These are phyloP conservation scores for Penicillium bialowiezense DNA, from an alignment of 495 filamentous ascomycete genomes.

Conservation along the genomic window DNA sequence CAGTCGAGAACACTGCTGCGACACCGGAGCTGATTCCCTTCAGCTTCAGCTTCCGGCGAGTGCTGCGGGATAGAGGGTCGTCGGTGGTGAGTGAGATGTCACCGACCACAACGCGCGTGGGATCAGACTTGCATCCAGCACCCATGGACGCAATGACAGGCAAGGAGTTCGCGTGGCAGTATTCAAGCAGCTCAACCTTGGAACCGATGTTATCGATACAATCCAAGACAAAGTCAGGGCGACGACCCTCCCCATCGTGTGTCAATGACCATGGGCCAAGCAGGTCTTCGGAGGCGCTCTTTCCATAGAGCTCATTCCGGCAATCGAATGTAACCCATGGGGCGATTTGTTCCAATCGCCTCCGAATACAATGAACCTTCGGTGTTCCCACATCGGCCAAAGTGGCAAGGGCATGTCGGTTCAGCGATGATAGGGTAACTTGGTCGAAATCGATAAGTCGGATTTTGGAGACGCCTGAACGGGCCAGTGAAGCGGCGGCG, in stretches of 20 bases:
- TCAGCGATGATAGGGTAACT: slow-evolving; percentile 88
- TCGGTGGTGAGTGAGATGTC: slow-evolving; percentile 89
- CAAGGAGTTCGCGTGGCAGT: slow-evolving; percentile 72
- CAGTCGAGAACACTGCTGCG: slow-evolving; percentile 87
- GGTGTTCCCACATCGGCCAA: slow-evolving; percentile 92
- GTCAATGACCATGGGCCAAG: slow-evolving; percentile 56
- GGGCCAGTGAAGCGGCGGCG: slow-evolving; percentile 77
- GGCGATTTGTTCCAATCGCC: slow-evolving; percentile 74
- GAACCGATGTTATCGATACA: slow-evolving; percentile 98
- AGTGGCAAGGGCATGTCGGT: slow-evolving; percentile 91
- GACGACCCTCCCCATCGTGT: slow-evolving; percentile 52
- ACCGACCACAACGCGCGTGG: slow-evolving; percentile 84
- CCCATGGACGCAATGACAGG: slow-evolving; percentile 94
- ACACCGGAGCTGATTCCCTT: slow-evolving; percentile 81
- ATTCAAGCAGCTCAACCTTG: slow-evolving; percentile 87
- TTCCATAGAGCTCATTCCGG: slow-evolving; percentile 78
- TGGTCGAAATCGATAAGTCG: slow-evolving; percentile 98
- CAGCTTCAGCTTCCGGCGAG: slow-evolving; percentile 73
- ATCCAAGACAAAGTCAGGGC: slow-evolving; percentile 86
- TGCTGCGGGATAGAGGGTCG: slow-evolving; percentile 83
- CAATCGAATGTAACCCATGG: slow-evolving; percentile 93
- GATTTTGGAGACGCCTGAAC: slow-evolving; percentile 82
- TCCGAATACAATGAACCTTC: slow-evolving; percentile 82
- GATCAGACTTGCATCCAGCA: slow-evolving; percentile 95
- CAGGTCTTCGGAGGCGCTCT: slow-evolving; percentile 58